Percentiles rank a stretch among this genome's conserved stretches.
phyloP scores from a whole-genome alignment of 83 land plant genomes.

The Isoetes engelmannii region DNA sequence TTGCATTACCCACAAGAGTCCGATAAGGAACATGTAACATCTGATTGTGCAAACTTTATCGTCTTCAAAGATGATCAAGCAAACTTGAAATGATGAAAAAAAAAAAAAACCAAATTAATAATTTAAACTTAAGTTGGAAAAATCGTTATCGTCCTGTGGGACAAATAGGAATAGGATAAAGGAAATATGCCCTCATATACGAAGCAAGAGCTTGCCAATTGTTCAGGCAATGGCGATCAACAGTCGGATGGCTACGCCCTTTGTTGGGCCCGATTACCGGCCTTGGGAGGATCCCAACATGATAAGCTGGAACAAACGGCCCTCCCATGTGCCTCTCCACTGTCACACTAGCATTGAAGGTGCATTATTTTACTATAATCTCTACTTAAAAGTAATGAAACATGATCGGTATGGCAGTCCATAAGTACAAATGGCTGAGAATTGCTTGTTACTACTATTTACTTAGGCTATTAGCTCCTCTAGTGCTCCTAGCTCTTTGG shows the following conservation, averaged over 20 bases:
- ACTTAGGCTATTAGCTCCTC: background rate
- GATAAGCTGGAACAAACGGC: constrained; percentile 74
- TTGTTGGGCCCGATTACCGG: background rate
- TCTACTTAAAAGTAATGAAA: background rate
- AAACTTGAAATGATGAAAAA: too few species aligned
- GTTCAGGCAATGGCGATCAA: too few species aligned
- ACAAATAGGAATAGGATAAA: too few species aligned
- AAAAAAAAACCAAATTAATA: too few species aligned
- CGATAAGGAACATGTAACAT: too few species aligned
- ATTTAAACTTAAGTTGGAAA: too few species aligned
- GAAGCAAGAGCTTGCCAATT: too few species aligned
- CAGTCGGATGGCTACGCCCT: background rate
- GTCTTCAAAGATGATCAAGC: too few species aligned
- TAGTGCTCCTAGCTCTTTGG: background rate
- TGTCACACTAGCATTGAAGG: constrained; percentile 85
- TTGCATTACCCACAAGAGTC: too few species aligned
- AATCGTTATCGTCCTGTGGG: too few species aligned
- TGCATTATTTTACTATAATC: constrained; percentile 10
- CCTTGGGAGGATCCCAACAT: constrained; percentile 86
- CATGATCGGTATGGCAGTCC: background rate
- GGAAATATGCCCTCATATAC: too few species aligned
- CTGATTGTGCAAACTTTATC: too few species aligned
- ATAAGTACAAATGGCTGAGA: background rate
- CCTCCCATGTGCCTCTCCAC: constrained; percentile 71
- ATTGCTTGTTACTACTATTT: background rate